These are phyloP conservation scores for Daldinia eschscholtzii DNA, from an alignment of 2,329 filamentous ascomycete species.

Conservation along the genomic window DNA sequence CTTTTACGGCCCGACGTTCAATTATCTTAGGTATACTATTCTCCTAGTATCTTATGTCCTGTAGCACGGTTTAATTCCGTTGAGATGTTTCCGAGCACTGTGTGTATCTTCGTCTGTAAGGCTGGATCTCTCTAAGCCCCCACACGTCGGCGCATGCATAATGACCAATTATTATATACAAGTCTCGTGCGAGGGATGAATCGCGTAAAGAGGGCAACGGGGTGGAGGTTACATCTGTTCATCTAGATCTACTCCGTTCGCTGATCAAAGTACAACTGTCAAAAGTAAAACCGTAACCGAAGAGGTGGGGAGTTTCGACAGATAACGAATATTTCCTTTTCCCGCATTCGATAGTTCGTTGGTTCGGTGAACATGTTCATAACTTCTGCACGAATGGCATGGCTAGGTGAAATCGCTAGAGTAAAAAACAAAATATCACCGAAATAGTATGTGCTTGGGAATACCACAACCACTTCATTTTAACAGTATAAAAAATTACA, in stretches of 20 bases:
- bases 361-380: slow-evolving; percentile 19
- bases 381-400: slow-evolving; percentile 17
- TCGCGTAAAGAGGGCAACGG: slow-evolving; percentile 23
- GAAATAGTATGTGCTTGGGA: neutral
- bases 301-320: neutral
- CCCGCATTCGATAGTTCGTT: slow-evolving; percentile 31
- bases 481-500: neutral
- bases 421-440: neutral
- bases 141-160: slow-evolving; percentile 36
- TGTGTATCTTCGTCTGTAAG: slow-evolving; percentile 31
- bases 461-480: neutral
- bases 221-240: slow-evolving; percentile 15
- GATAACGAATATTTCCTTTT: slow-evolving; percentile 26
- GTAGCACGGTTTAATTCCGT: slow-evolving; percentile 31
- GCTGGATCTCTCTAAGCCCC: slow-evolving; percentile 37
- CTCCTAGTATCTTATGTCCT: slow-evolving; percentile 6
- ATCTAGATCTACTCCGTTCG: slow-evolving; percentile 22
- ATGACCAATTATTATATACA: slow-evolving; percentile 19
- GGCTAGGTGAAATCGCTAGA: neutral
- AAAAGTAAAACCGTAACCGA: slow-evolving; percentile 32
- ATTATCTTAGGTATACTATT: neutral
- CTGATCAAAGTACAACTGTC: slow-evolving; percentile 5
- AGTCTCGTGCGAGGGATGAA: slow-evolving; percentile 27
- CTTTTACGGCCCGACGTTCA: slow-evolving; percentile 12
- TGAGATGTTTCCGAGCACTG: slow-evolving; percentile 20